These are phyloP conservation scores for Cercophora newfieldiana DNA, from an alignment of 495 filamentous ascomycete genomes.

Conservation along the genomic window DNA sequence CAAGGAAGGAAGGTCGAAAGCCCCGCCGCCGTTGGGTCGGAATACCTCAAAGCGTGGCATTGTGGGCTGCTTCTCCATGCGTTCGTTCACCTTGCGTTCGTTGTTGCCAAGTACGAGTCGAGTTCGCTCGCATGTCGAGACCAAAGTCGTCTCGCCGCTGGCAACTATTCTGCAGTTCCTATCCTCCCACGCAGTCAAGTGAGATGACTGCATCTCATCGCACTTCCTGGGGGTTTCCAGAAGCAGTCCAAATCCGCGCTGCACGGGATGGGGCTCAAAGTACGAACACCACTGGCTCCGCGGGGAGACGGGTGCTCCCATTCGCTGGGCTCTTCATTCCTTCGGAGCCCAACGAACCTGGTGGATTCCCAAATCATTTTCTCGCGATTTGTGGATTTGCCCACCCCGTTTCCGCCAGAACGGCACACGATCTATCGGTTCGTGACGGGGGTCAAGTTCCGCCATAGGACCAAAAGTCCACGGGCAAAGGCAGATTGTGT, in stretches of 20 bases:
- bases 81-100: background rate
- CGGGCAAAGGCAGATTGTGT: background rate
- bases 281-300: background rate
- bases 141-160: background rate
- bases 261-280: constrained; percentile 3
- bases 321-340: constrained; percentile 2
- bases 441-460: background rate
- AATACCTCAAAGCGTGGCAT: background rate
- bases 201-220: background rate
- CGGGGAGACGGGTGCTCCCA: background rate
- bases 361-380: constrained; percentile 14
- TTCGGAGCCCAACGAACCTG: constrained; percentile 6
- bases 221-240: background rate
- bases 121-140: background rate
- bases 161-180: background rate
- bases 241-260: background rate
- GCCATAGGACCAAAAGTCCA: constrained; percentile 4
- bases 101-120: background rate
- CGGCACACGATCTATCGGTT: constrained; percentile 16
- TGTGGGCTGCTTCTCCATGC: background rate
- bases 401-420: constrained; percentile 17
- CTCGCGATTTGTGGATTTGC: background rate
- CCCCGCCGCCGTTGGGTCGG: background rate
- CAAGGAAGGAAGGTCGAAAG: background rate
- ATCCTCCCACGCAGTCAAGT: background rate